Evolutionary conservation across 1,284 basidiomycete genomes (phyloP), one percentile per base, ranked within the genome.

Genomic region (Ganoderma lucidum): DNA sequence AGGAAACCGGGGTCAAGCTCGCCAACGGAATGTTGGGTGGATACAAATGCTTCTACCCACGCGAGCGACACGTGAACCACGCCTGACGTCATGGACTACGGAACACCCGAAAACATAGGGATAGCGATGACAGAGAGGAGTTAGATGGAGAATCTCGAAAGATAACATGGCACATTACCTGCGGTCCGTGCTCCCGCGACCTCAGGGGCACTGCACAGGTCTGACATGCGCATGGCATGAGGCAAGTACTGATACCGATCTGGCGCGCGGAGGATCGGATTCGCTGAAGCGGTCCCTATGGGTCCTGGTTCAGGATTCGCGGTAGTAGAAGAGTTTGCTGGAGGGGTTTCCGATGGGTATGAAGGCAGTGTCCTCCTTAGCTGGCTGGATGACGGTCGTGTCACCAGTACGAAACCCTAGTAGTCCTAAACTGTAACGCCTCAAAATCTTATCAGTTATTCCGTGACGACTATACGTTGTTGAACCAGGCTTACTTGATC

Each of bases 241-340:
- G 53, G 53, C 53, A 15, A 56, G 53, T 56, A 56, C 53, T 56
- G 53, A 56, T 56, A 35, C 53, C 53, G 53, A 56, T 56, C 53
- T 8, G 53, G 32, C 30, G 53, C 30, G 53, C 30, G 17, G 53
- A 51, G 48, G 48, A 35, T 30, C 53, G 32, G 53, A 56, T 56
- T 56, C 53, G 53, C 14, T 56, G 15, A 28, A 28, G 15, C 30
- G 53, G 53, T 56, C 53, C 53, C 6, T 56, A 28, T 56, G 53
- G 53, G 53, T 56, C 53, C 53, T 53, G 17, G 53, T 56, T 56
- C 53, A 56, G 32, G 53, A 32, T 19, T 56, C 15, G 32, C 53
- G 15, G 53, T 17, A 5, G 53, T 35, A 6, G 53, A 56, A 35
- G 32, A 23, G 28, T 17, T 15, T 56, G 53, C 53, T 19, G 6